Conservation (phyloP, 2,329 filamentous ascomycete genomes). For the Sclerotinia subarctica region DNA sequence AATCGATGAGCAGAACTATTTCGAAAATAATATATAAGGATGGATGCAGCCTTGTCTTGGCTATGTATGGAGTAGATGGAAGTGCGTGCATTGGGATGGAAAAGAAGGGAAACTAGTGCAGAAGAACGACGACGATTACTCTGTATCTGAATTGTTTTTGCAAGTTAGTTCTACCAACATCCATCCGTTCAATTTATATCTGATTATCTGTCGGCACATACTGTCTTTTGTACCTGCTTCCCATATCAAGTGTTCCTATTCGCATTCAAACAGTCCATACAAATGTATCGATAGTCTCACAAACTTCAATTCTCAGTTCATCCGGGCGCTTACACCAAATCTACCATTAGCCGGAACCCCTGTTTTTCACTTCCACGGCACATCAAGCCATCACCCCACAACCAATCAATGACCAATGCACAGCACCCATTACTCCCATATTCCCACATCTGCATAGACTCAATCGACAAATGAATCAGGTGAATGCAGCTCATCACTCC, state of each 20-base stretch:
- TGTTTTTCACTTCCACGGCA: background rate
- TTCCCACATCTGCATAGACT: background rate
- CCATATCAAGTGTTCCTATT: background rate
- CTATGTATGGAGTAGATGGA: background rate
- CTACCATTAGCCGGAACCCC: conserved; percentile 9
- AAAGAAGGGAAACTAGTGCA: background rate
- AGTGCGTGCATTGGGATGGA: conserved; percentile 3
- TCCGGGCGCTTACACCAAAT: conserved; percentile 14
- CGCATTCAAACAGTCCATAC: background rate
- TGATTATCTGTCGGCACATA: background rate
- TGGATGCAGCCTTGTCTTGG: conserved; percentile 1
- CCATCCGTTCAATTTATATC: background rate
- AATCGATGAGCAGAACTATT: background rate
- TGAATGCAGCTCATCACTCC: background rate
- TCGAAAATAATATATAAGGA: background rate
- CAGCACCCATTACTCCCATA: background rate
- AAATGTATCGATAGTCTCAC: background rate
- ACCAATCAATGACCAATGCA: conserved; percentile 12
- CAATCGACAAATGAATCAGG: conserved; percentile 6
- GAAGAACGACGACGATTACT: background rate
- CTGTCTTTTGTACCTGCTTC: conserved; percentile 8
- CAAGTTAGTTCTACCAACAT: background rate
- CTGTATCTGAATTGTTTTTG: background rate
- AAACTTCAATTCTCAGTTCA: background rate
- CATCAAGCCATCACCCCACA: background rate